These are phyloP conservation scores for Prunella vulgaris DNA, from an alignment of 257 asterid genomes.

Conservation along the genomic window DNA sequence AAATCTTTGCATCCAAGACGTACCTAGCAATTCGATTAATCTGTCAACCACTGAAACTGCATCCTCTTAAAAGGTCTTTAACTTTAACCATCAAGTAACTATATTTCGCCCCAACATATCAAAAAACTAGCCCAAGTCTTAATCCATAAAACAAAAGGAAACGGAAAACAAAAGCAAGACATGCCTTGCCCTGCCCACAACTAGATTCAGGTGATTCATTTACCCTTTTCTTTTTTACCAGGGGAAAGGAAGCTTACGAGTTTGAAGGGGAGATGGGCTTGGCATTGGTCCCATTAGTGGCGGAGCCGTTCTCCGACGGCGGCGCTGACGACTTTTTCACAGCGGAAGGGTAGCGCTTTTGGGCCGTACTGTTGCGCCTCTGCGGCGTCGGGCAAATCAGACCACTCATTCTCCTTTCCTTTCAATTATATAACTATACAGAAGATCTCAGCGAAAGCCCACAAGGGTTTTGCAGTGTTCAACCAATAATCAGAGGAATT, in stretches of 20 bases:
- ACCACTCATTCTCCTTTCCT: slow-evolving; percentile 40
- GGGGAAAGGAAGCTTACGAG: slow-evolving; percentile 32
- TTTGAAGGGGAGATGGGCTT: slow-evolving; percentile 52
- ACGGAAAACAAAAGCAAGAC: not conserved
- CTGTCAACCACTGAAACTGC: not conserved
- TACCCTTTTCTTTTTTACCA: not conserved
- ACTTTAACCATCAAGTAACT: not conserved
- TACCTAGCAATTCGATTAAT: not conserved
- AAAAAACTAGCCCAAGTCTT: slow-evolving; percentile 6
- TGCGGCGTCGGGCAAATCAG: slow-evolving; percentile 39
- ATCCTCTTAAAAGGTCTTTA: not conserved
- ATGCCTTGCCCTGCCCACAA: not conserved
- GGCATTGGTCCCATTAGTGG: slow-evolving; percentile 32
- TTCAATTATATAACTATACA: not conserved
- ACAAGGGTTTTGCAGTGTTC: not conserved
- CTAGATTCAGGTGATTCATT: not conserved
- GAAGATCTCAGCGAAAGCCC: not conserved
- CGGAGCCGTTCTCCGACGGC: slow-evolving; percentile 48
- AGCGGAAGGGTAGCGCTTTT: slow-evolving; percentile 39
- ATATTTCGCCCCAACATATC: not conserved
- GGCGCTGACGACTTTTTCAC: slow-evolving; percentile 38
- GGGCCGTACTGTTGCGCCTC: slow-evolving; percentile 48
- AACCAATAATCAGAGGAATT: not conserved
- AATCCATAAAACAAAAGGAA: not conserved
- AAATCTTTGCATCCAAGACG: not conserved